Evolutionary conservation across 306 rosid species (phyloP).

Genomic region (Ziziphus jujuba): DNA sequence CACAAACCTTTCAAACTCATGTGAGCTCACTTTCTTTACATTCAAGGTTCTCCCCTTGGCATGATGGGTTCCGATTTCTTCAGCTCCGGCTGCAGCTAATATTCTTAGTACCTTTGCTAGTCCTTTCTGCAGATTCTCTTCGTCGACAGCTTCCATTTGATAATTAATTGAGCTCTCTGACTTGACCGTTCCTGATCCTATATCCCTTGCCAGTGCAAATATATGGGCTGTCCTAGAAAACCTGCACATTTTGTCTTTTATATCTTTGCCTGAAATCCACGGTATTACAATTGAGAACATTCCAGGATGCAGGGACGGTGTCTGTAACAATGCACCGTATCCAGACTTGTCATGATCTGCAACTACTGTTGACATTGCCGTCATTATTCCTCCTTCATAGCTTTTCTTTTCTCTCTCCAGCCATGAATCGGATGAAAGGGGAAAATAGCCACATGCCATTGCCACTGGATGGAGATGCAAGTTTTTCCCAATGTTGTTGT

Average conservation of each 20-base stretch:
- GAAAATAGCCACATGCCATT: slow-evolving; percentile 93
- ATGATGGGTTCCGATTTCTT: slow-evolving; percentile 85
- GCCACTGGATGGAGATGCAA: slow-evolving; percentile 83
- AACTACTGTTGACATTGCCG: slow-evolving; percentile 73
- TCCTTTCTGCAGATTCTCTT: slow-evolving; percentile 54
- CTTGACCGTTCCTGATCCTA: slow-evolving; percentile 57
- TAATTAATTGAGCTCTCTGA: slow-evolving; percentile 45
- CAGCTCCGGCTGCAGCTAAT: slow-evolving; percentile 84
- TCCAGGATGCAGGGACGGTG: slow-evolving; percentile 89
- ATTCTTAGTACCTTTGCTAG: slow-evolving; percentile 65
- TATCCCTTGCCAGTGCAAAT: slow-evolving; percentile 77
- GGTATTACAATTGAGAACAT: slow-evolving; percentile 77
- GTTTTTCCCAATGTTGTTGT: slow-evolving; percentile 61
- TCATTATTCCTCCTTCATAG: slow-evolving; percentile 91
- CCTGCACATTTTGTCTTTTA: slow-evolving; percentile 58
- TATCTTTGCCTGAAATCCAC: slow-evolving; percentile 69
- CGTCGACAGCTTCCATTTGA: slow-evolving; percentile 40
- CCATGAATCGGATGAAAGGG: slow-evolving; percentile 45
- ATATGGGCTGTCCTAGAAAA: slow-evolving; percentile 76
- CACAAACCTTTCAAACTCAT: slow-evolving; percentile 68
- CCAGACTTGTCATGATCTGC: slow-evolving; percentile 59
- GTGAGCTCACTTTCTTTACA: slow-evolving; percentile 45
- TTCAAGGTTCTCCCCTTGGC: slow-evolving; percentile 50
- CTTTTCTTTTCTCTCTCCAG: slow-evolving; percentile 61
- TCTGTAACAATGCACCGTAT: slow-evolving; percentile 74